phyloP scores from a whole-genome alignment of 2,329 filamentous ascomycete genomes.

The Phyllosticta citrichinensis region DNA sequence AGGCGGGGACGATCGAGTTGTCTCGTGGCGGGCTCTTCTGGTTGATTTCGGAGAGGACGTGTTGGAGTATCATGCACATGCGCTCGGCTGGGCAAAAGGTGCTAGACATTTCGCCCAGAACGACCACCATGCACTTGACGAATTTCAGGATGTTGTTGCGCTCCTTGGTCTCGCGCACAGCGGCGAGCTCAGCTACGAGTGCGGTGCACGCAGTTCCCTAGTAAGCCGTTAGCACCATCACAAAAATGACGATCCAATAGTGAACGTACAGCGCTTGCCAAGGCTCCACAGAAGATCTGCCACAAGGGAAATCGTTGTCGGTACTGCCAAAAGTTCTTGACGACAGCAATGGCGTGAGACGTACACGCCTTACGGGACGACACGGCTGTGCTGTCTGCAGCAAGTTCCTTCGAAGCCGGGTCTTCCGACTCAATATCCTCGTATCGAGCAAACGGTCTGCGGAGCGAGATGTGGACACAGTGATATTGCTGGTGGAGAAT shows the following conservation, averaged over 20 bases:
- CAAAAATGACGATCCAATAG: neutral
- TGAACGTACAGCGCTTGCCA: constrained; percentile 39
- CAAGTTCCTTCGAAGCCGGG: constrained; percentile 20
- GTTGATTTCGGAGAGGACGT: constrained; percentile 41
- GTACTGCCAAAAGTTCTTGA: constrained; percentile 47
- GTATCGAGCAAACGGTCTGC: constrained; percentile 45
- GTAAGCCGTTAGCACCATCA: constrained; percentile 5
- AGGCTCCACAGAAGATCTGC: constrained; percentile 41
- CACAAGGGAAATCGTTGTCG: constrained; percentile 42
- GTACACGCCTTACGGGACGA: constrained; percentile 45
- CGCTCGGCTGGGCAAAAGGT: constrained; percentile 45
- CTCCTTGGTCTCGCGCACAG: constrained; percentile 29
- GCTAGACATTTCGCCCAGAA: constrained; percentile 43
- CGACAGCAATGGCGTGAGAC: constrained; percentile 44
- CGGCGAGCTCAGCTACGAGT: constrained; percentile 39
- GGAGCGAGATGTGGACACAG: constrained; percentile 42
- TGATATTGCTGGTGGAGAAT: constrained; percentile 48
- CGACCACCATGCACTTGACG: constrained; percentile 43
- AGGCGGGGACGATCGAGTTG: neutral
- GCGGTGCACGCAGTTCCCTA: constrained; percentile 46
- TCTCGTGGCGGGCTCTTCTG: constrained; percentile 14
- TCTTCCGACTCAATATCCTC: constrained; percentile 29
- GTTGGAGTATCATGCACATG: constrained; percentile 44
- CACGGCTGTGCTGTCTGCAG: constrained; percentile 35
- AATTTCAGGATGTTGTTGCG: constrained; percentile 37